phyloP scores from a whole-genome alignment of 495 filamentous ascomycete genomes.

The Cladorrhinum samala region DNA sequence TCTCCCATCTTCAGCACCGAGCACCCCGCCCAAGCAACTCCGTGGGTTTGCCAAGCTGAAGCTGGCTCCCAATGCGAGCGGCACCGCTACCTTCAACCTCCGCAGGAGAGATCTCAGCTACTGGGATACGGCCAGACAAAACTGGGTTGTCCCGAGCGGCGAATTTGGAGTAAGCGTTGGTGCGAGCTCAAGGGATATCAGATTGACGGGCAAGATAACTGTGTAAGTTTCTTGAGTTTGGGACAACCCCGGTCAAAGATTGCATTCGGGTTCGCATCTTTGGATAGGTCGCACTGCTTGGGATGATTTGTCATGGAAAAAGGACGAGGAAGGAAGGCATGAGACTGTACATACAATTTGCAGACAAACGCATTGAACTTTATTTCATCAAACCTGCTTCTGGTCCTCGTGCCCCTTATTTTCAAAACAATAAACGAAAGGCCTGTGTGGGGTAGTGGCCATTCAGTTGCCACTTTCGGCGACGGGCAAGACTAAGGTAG shows the following conservation, averaged over 20 bases:
- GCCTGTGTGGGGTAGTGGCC: not conserved
- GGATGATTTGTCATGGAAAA: not conserved
- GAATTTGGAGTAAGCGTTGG: conserved; percentile 45
- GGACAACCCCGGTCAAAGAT: no score
- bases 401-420: not conserved
- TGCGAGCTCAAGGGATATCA: conserved; percentile 46
- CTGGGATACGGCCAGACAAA: conserved; percentile 45
- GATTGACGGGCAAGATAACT: conserved; percentile 24
- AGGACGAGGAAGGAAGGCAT: not conserved
- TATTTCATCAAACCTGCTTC: no score
- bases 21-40: conserved; percentile 43
- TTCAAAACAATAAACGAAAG: not conserved
- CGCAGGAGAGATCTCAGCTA: conserved; percentile 49
- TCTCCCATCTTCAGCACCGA: conserved; percentile 28
- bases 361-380: not conserved
- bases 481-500: not conserved
- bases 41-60: conserved; percentile 53
- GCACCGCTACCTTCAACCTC: conserved; percentile 43
- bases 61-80: conserved; percentile 37
- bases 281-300: no score
- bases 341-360: not conserved
- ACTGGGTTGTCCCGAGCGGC: conserved; percentile 48
- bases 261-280: no score
- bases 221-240: not conserved
- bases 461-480: not conserved